Percentiles rank a stretch among this genome's conserved stretches.
Conservation (phyloP, 306 rosid genomes). For the Morella rubra region DNA sequence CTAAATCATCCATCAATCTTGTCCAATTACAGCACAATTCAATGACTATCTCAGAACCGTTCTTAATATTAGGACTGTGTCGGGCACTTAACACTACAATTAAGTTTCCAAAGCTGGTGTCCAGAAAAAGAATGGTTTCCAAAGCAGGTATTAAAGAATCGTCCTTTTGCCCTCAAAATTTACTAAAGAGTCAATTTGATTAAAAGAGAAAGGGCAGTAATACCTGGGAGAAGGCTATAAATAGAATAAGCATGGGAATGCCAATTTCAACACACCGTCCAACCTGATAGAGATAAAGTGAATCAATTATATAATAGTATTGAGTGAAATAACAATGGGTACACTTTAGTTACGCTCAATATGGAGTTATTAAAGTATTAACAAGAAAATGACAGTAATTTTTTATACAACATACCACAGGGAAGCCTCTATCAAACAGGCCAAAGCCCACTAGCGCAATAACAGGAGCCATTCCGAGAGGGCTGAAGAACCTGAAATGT, state of each 20-base stretch:
- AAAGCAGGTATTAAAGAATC: no score
- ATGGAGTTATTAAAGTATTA: not conserved
- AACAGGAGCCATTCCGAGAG: slow-evolving; percentile 99
- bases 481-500: slow-evolving; percentile 85
- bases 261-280: slow-evolving; percentile 97
- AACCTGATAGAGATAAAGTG: slow-evolving; percentile 51
- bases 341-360: slow-evolving; percentile 2
- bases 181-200: not conserved
- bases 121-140: no score
- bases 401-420: slow-evolving; percentile 65
- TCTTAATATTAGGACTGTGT: not conserved
- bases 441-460: slow-evolving; percentile 95
- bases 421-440: slow-evolving; percentile 94
- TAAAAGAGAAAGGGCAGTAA: not conserved
- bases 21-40: not conserved
- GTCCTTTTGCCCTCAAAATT: no score
- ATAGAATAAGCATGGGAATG: slow-evolving; percentile 86
- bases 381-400: not conserved
- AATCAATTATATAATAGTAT: slow-evolving; percentile 8
- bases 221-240: slow-evolving; percentile 87
- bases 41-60: not conserved
- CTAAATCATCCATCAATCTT: not conserved
- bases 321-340: not conserved
- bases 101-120: not conserved
- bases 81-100: not conserved